phyloP scores from a whole-genome alignment of 2,329 filamentous ascomycete species.

The Coniochaeta sp. region DNA sequence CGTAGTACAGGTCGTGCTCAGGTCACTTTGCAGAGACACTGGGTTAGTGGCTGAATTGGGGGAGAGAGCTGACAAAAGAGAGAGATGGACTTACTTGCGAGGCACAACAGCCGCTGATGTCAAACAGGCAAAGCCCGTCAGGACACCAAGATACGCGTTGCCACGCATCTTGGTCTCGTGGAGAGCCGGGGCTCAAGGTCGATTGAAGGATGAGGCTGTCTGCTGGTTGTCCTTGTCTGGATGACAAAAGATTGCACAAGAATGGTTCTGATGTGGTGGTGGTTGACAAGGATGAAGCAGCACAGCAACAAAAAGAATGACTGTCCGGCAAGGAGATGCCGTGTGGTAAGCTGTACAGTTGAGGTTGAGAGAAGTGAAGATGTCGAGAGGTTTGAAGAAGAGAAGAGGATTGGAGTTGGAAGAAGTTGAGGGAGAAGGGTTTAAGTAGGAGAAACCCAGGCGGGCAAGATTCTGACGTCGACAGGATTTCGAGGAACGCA shows the following conservation, averaged over 20 bases:
- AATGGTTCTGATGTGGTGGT: too few relatives aligned
- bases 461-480: neutral
- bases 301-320: constrained; percentile 8
- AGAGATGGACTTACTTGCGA: constrained; percentile 23
- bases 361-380: constrained; percentile 4
- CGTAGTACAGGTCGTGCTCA: constrained; percentile 27
- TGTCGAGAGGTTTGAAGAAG: too few relatives aligned
- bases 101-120: constrained; percentile 23
- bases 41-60: constrained; percentile 4
- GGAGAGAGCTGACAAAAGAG: constrained; percentile 3
- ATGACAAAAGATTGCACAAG: neutral
- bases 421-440: constrained; percentile 8
- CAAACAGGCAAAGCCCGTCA: constrained; percentile 28
- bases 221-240: neutral
- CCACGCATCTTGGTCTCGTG: constrained; percentile 29
- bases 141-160: constrained; percentile 24
- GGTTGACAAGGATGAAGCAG: neutral
- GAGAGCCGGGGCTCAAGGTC: neutral
- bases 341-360: constrained; percentile 4
- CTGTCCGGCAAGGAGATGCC: constrained; percentile 3
- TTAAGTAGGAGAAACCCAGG: too few relatives aligned
- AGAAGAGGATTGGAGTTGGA: constrained; percentile 10
- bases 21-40: constrained; percentile 9
- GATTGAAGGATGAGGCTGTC: neutral
- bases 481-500: neutral